phyloP scores from a whole-genome alignment of 2,329 filamentous ascomycete genomes.

The Chaetothyriales sp. region DNA sequence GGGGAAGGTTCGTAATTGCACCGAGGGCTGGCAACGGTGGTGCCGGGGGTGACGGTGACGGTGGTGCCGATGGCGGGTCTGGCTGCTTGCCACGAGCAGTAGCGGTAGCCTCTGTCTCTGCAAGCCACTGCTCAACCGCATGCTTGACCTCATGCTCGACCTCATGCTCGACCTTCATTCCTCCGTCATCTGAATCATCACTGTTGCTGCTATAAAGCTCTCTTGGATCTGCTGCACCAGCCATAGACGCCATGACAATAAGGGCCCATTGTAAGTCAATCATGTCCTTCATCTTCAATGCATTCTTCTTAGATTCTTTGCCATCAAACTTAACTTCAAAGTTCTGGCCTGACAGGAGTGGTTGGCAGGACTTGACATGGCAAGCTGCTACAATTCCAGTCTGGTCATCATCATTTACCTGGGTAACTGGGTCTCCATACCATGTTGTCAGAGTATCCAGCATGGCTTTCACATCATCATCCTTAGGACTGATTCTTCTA shows the following conservation, averaged over 20 bases:
- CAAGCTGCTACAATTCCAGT: background rate
- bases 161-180: background rate
- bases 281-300: background rate
- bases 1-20: too few relatives aligned
- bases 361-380: background rate
- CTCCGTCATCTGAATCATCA: background rate
- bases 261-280: background rate
- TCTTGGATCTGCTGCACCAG: background rate
- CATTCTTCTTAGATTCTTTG: background rate
- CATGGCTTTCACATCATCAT: background rate
- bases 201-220: background rate
- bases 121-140: too few relatives aligned
- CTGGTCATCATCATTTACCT: background rate
- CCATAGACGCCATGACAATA: background rate
- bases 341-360: background rate
- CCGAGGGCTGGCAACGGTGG: too few relatives aligned
- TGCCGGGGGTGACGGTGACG: too few relatives aligned
- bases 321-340: background rate
- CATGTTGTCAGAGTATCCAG: background rate
- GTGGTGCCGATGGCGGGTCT: too few relatives aligned
- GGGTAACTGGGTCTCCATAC: background rate
- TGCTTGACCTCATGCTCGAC: background rate
- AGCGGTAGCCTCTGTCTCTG: too few relatives aligned
- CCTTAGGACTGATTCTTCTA: background rate
- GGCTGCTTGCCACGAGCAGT: too few relatives aligned